Conservation (phyloP, 2,329 filamentous ascomycete species). For the Cladosporium austrohemisphaericum region DNA sequence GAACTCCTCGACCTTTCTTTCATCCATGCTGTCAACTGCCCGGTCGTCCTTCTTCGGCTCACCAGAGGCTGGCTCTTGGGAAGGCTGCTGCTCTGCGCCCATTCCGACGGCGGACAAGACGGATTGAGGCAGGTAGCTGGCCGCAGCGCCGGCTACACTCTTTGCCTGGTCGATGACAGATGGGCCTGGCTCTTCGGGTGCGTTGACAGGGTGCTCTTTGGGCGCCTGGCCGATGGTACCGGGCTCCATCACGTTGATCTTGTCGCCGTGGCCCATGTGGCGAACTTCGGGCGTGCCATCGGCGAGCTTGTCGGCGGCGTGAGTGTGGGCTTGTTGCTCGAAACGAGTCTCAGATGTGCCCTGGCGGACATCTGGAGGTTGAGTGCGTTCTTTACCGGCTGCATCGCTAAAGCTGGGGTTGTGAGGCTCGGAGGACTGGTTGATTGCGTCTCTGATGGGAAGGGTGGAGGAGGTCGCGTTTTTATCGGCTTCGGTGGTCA, state of each 20-base stretch:
- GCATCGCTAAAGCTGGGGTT: conserved; percentile 17
- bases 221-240: conserved; percentile 47
- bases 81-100: conserved; percentile 16
- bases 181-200: conserved; percentile 29
- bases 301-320: conserved; percentile 41
- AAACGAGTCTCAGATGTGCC: conserved; percentile 42
- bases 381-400: conserved; percentile 31
- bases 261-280: conserved; percentile 43
- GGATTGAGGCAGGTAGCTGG: conserved; percentile 29
- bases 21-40: conserved; percentile 29
- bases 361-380: conserved; percentile 19
- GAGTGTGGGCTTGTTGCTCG: conserved; percentile 41
- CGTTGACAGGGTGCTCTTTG: conserved; percentile 41
- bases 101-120: conserved; percentile 35
- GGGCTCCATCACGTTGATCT: conserved; percentile 46
- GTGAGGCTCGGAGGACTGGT: neutral
- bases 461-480: neutral
- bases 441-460: conserved; percentile 2
- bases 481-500: neutral
- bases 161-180: conserved; percentile 44
- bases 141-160: conserved; percentile 31
- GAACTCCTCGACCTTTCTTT: conserved; percentile 35
- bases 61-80: conserved; percentile 20
- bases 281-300: conserved; percentile 42
- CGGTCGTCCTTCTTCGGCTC: conserved; percentile 28